Conservation (phyloP, 345 rosid species). For the Citrus mangshanensis region DNA sequence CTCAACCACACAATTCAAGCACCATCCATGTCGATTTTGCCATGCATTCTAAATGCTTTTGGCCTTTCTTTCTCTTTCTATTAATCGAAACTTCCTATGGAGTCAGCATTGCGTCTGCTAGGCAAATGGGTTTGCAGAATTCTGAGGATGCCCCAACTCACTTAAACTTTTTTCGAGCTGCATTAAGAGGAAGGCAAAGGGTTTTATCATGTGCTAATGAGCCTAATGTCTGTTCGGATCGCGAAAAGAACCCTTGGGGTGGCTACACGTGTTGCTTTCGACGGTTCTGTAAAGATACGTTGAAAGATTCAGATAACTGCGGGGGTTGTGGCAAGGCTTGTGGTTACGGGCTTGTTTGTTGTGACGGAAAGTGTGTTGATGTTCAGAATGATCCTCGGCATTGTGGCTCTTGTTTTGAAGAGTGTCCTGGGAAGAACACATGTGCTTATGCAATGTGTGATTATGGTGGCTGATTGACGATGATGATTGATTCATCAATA, state of each 20-base stretch:
- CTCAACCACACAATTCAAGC: too few species aligned
- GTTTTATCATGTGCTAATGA: slow-evolving; percentile 26
- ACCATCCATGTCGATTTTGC: background rate
- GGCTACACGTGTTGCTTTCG: slow-evolving; percentile 31
- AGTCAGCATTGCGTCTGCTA: background rate
- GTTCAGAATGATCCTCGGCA: slow-evolving; percentile 23
- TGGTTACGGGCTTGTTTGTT: slow-evolving; percentile 28
- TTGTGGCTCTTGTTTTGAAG: slow-evolving; percentile 32
- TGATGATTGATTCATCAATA: background rate
- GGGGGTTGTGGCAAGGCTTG: slow-evolving; percentile 29
- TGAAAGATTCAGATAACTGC: slow-evolving; percentile 28
- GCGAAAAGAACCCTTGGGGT: slow-evolving; percentile 38
- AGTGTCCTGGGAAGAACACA: slow-evolving; percentile 15
- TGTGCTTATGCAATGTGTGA: slow-evolving; percentile 31
- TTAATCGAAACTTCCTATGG: slow-evolving; percentile 5
- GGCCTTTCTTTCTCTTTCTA: slow-evolving; percentile 8
- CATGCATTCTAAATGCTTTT: background rate
- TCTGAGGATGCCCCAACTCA: slow-evolving; percentile 15
- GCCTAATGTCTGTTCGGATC: slow-evolving; percentile 23
- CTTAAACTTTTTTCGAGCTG: slow-evolving; percentile 14
- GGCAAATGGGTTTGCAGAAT: background rate
- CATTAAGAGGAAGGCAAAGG: slow-evolving; percentile 23
- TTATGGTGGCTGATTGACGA: slow-evolving; percentile 23
- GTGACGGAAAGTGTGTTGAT: slow-evolving; percentile 31
- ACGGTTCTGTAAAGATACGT: slow-evolving; percentile 24